Conservation (phyloP, 2,329 filamentous ascomycete species). For the Penicillium griseofulvum region DNA sequence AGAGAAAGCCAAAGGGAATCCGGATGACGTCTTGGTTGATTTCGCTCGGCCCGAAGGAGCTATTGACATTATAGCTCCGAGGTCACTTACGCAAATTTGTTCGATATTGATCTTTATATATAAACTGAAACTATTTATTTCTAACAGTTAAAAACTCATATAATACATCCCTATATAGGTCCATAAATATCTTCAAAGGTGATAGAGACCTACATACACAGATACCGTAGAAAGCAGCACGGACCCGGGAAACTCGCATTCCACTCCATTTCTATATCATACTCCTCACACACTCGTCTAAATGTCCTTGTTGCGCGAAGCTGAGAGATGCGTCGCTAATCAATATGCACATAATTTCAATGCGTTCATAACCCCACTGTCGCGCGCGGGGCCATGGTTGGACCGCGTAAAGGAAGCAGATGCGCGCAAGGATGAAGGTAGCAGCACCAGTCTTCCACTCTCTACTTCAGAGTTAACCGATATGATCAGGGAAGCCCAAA, state of each 20-base stretch:
- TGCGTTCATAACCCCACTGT: conserved; percentile 42
- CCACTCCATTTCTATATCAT: not conserved
- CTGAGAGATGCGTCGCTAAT: conserved; percentile 44
- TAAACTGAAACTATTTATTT: not conserved
- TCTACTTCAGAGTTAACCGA: conserved; percentile 1
- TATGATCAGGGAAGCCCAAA: conserved; percentile 30
- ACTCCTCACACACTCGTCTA: conserved; percentile 19
- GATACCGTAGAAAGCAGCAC: conserved; percentile 8
- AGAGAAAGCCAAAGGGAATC: conserved; percentile 5
- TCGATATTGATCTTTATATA: not conserved
- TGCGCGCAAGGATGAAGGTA: conserved; percentile 36
- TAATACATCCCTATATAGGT: not conserved
- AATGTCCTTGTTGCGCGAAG: conserved; percentile 47
- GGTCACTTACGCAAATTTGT: not conserved
- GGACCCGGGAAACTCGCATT: conserved; percentile 15
- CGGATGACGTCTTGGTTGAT: conserved; percentile 17
- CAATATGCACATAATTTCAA: conserved; percentile 39
- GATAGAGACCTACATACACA: not conserved
- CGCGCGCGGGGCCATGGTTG: conserved; percentile 34
- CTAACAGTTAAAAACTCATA: not conserved
- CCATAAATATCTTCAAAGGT: not conserved
- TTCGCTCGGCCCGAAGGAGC: conserved; percentile 18
- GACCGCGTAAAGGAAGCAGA: conserved; percentile 40
- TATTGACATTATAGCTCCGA: not conserved
- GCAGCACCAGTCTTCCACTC: not conserved